Evolutionary conservation across 495 filamentous ascomycete species (phyloP).

Genomic region (Neurospora sp.): DNA sequence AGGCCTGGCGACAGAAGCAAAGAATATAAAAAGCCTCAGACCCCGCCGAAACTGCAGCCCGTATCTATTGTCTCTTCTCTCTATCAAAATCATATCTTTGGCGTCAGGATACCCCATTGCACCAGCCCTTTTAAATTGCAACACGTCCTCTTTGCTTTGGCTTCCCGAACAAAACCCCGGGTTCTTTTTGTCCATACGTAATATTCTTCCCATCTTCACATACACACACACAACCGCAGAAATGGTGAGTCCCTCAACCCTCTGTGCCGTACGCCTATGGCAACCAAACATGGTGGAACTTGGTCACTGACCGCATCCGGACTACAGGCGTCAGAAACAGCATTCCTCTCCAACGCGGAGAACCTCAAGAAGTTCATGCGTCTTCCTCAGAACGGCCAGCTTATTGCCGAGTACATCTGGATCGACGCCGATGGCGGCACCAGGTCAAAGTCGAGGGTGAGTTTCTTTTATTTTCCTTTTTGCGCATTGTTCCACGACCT

Average conservation of each 20-base stretch:
- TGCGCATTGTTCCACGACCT: constrained; percentile 16
- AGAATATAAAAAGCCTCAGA: constrained; percentile 12
- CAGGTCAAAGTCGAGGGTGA: constrained; percentile 88
- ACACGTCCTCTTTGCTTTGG: constrained; percentile 1
- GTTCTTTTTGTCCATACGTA: neutral
- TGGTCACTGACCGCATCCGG: neutral
- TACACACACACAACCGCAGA: neutral
- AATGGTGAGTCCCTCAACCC: constrained; percentile 2
- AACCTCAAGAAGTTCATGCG: constrained; percentile 76
- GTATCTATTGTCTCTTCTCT: neutral
- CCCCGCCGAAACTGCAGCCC: constrained; percentile 1
- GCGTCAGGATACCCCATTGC: constrained; percentile 3
- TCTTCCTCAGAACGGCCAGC: constrained; percentile 75
- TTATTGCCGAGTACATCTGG: constrained; percentile 92
- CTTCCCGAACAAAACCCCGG: neutral
- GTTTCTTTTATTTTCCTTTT: constrained; percentile 24
- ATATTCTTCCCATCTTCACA: constrained; percentile 1
- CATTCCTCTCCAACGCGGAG: constrained; percentile 9
- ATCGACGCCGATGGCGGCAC: constrained; percentile 70
- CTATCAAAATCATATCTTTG: neutral
- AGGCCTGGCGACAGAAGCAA: constrained; percentile 1
- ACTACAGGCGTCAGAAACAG: constrained; percentile 2
- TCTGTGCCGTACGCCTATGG: neutral
- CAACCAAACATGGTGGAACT: neutral
- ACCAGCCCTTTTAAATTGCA: constrained; percentile 1